Evolutionary conservation across 768 basidiomycete genomes (phyloP), one percentile per base, ranked within the genome.

Genomic region (Auriscalpium vulgare): DNA sequence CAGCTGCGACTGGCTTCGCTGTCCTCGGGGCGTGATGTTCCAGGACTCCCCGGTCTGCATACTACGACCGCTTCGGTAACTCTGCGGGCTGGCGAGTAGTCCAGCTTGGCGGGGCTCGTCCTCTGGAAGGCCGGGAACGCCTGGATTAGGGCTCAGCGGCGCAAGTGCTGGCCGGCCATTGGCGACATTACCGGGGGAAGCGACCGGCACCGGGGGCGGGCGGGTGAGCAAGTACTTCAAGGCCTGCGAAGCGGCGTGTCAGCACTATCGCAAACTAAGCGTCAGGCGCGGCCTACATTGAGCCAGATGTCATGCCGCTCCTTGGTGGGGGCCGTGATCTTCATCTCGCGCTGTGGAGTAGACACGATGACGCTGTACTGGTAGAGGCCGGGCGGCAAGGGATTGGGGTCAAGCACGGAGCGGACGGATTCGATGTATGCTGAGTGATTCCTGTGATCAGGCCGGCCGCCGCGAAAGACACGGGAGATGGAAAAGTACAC

Each of bases 261-360:
- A 60, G 56, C 59, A 54, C 51, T 35, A 56, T 54, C 43, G 40
- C 54, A 56, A 36, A 11, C 55, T 23, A 56, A 57, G 50, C 8
- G 35, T 59, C 51, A 60, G 44, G 40, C 59, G 44, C 50, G 37
- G 21, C 84, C 57, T 69, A 94, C 93, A 70, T 85, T 88, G 53
- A 92, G 75, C 97, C 97, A 99, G 58, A 97, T 93, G 63, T 98
- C 95, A 66, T 99, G 97, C 53, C 95, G 79, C 62, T 98, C 97
- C 67, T 91, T 90, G 8, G 87, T 95, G 2, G 88, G 87, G 7
- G 94, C 94, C n/a, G 97, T 98, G 65, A 99, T 87, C 75, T 97
- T 95, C 84, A 98, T 97, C 72, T 99, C 97, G 56, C 95, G 80
- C 59, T 93, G 89, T 10, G 92, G 88, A 0, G 95, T 97, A 21